A percentile compares a stretch with the other conserved stretches of the same genome.
phyloP scores from a whole-genome alignment of 2,329 filamentous ascomycete genomes.

The Pseudogymnoascus sp. region DNA sequence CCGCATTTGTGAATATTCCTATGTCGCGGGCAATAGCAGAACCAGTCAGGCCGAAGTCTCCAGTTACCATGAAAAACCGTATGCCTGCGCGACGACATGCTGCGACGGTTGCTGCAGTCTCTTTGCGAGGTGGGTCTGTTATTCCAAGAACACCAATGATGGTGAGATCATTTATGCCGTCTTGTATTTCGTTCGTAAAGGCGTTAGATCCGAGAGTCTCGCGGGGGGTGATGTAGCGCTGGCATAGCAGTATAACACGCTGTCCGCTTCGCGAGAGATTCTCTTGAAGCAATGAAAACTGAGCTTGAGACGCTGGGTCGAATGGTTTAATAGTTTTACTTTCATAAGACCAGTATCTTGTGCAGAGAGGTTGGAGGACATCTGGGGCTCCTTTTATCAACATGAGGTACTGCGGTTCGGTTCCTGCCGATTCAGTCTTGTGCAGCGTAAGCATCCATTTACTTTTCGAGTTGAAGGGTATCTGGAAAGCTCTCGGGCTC shows the following conservation, averaged over 20 bases:
- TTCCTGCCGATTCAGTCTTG: background rate
- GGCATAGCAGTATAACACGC: conserved; percentile 37
- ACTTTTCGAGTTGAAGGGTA: conserved; percentile 45
- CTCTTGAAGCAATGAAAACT: conserved; percentile 34
- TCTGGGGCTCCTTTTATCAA: background rate
- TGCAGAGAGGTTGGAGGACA: conserved; percentile 23
- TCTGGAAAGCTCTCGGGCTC: conserved; percentile 31
- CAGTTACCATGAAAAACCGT: conserved; percentile 68
- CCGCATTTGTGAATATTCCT: conserved; percentile 51
- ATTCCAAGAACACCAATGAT: conserved; percentile 47
- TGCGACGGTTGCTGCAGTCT: conserved; percentile 47
- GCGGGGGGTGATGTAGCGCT: conserved; percentile 29
- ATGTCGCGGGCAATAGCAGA: conserved; percentile 63
- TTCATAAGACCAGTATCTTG: conserved; percentile 22
- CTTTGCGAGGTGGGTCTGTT: conserved; percentile 47
- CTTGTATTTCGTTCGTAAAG: conserved; percentile 43
- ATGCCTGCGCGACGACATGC: conserved; percentile 62
- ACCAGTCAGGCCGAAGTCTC: conserved; percentile 69
- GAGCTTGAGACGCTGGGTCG: conserved; percentile 27
- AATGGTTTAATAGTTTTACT: conserved; percentile 30
- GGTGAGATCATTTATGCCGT: conserved; percentile 34
- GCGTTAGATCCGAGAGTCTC: conserved; percentile 35
- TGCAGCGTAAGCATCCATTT: conserved; percentile 41
- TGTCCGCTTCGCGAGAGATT: conserved; percentile 36
- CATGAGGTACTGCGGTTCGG: conserved; percentile 16